Evolutionary conservation across 225 moss, liverwort and hornwort genomes (phyloP).

Genomic region (Polytrichum formosum): DNA sequence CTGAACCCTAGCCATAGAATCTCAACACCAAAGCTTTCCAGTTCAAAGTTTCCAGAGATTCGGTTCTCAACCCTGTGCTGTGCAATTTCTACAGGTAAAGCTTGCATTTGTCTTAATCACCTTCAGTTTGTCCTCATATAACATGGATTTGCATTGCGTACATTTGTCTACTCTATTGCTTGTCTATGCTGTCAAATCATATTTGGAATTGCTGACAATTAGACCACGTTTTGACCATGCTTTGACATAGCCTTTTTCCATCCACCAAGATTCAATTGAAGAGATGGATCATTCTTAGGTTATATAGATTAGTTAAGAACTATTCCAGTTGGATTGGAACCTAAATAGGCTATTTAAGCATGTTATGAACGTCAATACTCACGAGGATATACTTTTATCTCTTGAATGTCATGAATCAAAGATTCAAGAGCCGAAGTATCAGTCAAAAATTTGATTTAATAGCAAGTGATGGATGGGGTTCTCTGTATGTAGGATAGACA

Average conservation of each 20-base stretch:
- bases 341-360: neutral
- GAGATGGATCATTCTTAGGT: neutral
- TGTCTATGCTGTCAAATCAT: neutral
- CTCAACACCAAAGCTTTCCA: slow-evolving; percentile 1
- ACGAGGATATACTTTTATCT: neutral
- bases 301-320: neutral
- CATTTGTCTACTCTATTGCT: neutral
- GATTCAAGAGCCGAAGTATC: neutral
- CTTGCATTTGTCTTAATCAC: neutral
- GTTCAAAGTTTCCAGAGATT: neutral
- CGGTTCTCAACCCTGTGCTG: neutral
- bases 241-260: neutral
- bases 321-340: neutral
- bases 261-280: neutral
- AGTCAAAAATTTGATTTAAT: neutral
- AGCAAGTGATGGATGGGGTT: neutral
- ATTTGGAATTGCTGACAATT: neutral
- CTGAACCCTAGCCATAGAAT: neutral
- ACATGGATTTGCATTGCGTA: too few species aligned
- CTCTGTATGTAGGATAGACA: slow-evolving; percentile 37
- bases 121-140: neutral
- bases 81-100: slow-evolving; percentile 20
- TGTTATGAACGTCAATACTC: neutral
- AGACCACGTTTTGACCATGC: neutral
- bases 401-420: neutral